Conservation (phyloP, 140 eudicot species). For the Senecio squalidus region DNA sequence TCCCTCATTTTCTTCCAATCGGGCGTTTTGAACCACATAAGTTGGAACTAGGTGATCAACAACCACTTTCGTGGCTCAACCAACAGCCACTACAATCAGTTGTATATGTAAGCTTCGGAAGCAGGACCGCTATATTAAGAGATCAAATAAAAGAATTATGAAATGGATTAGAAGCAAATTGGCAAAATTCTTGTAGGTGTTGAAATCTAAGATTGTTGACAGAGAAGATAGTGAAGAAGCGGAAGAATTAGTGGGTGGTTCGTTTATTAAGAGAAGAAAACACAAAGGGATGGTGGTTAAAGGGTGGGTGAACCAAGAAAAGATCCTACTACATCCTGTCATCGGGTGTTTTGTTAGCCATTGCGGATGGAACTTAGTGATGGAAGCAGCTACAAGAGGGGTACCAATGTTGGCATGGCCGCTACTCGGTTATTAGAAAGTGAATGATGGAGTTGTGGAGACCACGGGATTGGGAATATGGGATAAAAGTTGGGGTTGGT, state of each 20-base stretch:
- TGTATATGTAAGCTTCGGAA: constrained; percentile 43
- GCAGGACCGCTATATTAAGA: constrained; percentile 33
- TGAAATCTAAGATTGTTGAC: constrained; percentile 42
- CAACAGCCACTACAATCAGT: constrained; percentile 42
- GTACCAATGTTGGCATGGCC: constrained; percentile 69
- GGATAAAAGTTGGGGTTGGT: constrained; percentile 48
- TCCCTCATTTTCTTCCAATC: constrained; percentile 32
- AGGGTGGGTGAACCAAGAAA: constrained; percentile 56
- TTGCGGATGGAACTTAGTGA: constrained; percentile 66
- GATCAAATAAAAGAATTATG: constrained; percentile 38
- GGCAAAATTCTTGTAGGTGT: constrained; percentile 44
- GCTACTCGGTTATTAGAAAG: constrained; percentile 32
- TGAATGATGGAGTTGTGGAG: constrained; percentile 36
- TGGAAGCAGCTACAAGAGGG: constrained; percentile 47
- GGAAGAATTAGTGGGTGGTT: constrained; percentile 22
- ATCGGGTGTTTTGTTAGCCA: constrained; percentile 55
- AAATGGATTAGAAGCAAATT: constrained; percentile 40
- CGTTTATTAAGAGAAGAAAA: constrained; percentile 27
- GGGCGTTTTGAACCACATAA: constrained; percentile 39
- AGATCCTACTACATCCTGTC: constrained; percentile 29
- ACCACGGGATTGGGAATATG: constrained; percentile 36
- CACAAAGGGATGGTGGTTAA: constrained; percentile 34
- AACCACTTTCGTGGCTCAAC: constrained; percentile 42
- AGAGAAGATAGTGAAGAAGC: constrained; percentile 37
- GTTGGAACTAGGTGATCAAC: constrained; percentile 1